Conservation (phyloP, 768 basidiomycete species). For the Termitomyces sp. region DNA sequence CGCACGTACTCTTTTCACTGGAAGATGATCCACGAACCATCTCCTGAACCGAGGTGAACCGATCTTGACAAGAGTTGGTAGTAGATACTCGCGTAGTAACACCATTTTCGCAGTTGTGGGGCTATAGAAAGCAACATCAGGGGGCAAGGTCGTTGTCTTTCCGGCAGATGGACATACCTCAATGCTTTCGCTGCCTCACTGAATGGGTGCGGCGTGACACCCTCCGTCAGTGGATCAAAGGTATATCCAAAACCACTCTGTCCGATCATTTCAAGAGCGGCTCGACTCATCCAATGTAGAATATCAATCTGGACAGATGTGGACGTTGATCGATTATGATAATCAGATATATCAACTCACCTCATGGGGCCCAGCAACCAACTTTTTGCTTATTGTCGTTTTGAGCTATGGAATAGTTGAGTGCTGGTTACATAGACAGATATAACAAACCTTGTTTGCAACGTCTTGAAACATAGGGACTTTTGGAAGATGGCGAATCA, state of each 20-base stretch:
- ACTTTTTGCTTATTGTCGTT: not conserved
- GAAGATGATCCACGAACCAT: constrained; percentile 11
- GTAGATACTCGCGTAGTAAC: constrained; percentile 7
- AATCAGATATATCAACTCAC: not conserved
- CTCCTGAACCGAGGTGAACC: constrained; percentile 13
- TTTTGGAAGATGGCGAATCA: not conserved
- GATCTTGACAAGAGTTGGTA: constrained; percentile 12
- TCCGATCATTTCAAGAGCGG: constrained; percentile 16
- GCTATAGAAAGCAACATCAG: constrained; percentile 1
- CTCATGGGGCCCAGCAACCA: constrained; percentile 10
- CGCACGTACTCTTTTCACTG: constrained; percentile 3
- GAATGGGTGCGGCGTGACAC: constrained; percentile 9
- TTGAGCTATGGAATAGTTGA: not conserved
- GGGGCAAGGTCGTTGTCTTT: not conserved
- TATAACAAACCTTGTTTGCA: constrained; percentile 11
- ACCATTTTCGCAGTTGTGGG: constrained; percentile 2
- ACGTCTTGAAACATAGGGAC: constrained; percentile 15
- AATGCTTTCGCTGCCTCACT: constrained; percentile 9
- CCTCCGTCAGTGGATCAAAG: constrained; percentile 12
- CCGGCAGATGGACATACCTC: not conserved
- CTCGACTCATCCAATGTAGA: constrained; percentile 15
- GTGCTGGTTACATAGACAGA: not conserved
- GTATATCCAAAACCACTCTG: constrained; percentile 16
- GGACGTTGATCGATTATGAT: not conserved
- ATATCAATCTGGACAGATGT: constrained; percentile 11